Evolutionary conservation across 2,329 filamentous ascomycete species (phyloP).

Genomic region (Plectosphaerella plurivora): DNA sequence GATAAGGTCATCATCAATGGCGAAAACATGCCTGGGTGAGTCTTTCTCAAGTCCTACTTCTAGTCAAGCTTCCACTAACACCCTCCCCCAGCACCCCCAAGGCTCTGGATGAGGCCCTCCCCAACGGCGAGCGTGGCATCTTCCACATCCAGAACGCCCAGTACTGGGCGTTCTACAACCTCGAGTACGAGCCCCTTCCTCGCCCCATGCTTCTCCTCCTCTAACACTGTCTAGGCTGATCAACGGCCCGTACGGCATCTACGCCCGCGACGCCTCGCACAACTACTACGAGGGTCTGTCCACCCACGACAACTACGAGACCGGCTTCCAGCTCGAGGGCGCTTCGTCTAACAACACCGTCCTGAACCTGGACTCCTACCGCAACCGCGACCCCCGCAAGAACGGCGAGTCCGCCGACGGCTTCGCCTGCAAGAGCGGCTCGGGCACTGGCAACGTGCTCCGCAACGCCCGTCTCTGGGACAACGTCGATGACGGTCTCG

Average conservation of each 20-base stretch:
- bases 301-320: constrained; percentile 29
- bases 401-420: constrained; percentile 44
- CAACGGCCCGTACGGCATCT: constrained; percentile 27
- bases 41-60: not conserved
- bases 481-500: constrained; percentile 43
- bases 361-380: constrained; percentile 33
- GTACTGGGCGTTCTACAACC: constrained; percentile 38
- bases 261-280: constrained; percentile 24
- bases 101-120: constrained; percentile 28
- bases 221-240: constrained; percentile 15
- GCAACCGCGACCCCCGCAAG: constrained; percentile 39
- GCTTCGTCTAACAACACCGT: constrained; percentile 27
- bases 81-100: constrained; percentile 26
- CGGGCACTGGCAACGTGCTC: constrained; percentile 37
- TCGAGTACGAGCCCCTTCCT: constrained; percentile 15
- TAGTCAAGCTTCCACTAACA: no score
- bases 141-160: constrained; percentile 36
- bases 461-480: constrained; percentile 40
- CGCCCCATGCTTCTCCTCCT: not conserved
- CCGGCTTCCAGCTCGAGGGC: constrained; percentile 27
- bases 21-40: constrained; percentile 28
- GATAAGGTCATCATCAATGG: constrained; percentile 40
- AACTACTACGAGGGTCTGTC: constrained; percentile 24
- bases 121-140: constrained; percentile 34
- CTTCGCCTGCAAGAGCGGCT: constrained; percentile 39